phyloP scores from a whole-genome alignment of 495 filamentous ascomycete genomes.

The Jackrogersella minutella region DNA sequence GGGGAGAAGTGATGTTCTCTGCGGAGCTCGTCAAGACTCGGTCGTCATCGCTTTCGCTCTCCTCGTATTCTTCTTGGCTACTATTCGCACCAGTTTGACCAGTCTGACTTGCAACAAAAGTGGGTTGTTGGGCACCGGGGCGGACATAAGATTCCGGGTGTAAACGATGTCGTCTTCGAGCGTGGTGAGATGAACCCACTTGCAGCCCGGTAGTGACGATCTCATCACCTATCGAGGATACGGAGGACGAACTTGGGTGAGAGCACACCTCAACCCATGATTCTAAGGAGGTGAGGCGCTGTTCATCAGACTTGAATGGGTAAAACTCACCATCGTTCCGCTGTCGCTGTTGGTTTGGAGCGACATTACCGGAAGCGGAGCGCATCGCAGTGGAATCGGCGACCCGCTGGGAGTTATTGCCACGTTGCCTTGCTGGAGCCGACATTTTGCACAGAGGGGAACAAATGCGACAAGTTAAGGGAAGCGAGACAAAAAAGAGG shows the following conservation, averaged over 20 bases:
- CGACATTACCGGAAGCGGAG: constrained; percentile 24
- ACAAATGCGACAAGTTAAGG: constrained; percentile 1
- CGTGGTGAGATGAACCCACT: constrained; percentile 64
- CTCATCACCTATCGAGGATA: constrained; percentile 89
- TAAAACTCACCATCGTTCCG: constrained; percentile 41
- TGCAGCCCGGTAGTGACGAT: constrained; percentile 86
- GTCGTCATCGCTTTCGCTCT: constrained; percentile 87
- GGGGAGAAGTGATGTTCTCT: constrained; percentile 66
- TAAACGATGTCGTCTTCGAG: constrained; percentile 64
- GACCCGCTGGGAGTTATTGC: constrained; percentile 30
- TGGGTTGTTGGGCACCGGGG: constrained; percentile 38
- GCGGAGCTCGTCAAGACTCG: constrained; percentile 84
- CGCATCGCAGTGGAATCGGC: constrained; percentile 26
- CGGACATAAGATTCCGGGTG: constrained; percentile 55
- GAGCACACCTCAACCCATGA: constrained; percentile 97
- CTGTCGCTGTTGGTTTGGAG: constrained; percentile 38
- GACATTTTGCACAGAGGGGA: constrained; percentile 25
- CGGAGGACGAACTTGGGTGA: constrained; percentile 85
- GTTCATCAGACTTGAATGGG: constrained; percentile 6
- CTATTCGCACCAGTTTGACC: constrained; percentile 62
- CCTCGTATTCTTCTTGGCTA: constrained; percentile 63
- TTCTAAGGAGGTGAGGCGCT: constrained; percentile 63
- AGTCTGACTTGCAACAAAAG: constrained; percentile 55
- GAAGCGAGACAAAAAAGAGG: constrained; percentile 3
- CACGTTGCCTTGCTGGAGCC: constrained; percentile 33